Conservation (phyloP, 192 early-diverging fungal species). For the Podila verticillata region DNA sequence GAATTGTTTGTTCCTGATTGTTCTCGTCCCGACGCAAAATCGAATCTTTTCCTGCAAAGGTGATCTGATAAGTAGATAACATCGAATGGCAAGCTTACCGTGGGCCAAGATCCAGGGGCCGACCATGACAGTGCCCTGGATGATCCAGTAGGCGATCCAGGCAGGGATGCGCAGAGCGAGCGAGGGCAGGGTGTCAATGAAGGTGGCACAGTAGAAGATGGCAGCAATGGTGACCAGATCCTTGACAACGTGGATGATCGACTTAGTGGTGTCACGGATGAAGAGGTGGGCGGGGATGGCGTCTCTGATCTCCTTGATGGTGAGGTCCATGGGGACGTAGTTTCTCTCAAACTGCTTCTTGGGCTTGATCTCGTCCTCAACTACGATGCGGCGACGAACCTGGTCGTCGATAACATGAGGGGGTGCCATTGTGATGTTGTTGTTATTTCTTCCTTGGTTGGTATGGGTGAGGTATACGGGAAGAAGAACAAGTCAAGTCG, state of each 20-base stretch:
- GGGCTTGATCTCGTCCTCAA: conserved; percentile 25
- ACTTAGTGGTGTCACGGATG: conserved; percentile 80
- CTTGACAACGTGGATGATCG: conserved; percentile 81
- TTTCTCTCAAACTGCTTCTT: conserved; percentile 48
- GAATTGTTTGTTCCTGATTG: neutral
- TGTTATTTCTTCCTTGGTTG: neutral
- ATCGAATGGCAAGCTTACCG: conserved; percentile 40
- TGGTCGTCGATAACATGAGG: conserved; percentile 32
- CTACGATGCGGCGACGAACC: conserved; percentile 24
- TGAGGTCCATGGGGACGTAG: conserved; percentile 75
- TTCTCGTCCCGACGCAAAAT: neutral
- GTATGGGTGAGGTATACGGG: neutral
- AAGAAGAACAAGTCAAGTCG: neutral
- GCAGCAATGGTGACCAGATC: conserved; percentile 78
- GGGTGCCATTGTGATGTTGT: conserved; percentile 21
- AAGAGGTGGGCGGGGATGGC: conserved; percentile 93
- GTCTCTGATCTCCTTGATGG: conserved; percentile 92
- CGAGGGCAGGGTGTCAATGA: conserved; percentile 66
- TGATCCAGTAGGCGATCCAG: conserved; percentile 87
- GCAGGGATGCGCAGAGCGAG: conserved; percentile 57
- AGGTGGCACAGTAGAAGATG: conserved; percentile 75
- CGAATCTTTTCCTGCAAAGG: neutral
- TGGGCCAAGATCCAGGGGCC: conserved; percentile 92
- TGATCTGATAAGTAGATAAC: neutral
- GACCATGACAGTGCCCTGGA: conserved; percentile 84